Evolutionary conservation across 163 green algal species (phyloP), one percentile per base, ranked within the genome.

Genomic region (Scenedesmus sp.): DNA sequence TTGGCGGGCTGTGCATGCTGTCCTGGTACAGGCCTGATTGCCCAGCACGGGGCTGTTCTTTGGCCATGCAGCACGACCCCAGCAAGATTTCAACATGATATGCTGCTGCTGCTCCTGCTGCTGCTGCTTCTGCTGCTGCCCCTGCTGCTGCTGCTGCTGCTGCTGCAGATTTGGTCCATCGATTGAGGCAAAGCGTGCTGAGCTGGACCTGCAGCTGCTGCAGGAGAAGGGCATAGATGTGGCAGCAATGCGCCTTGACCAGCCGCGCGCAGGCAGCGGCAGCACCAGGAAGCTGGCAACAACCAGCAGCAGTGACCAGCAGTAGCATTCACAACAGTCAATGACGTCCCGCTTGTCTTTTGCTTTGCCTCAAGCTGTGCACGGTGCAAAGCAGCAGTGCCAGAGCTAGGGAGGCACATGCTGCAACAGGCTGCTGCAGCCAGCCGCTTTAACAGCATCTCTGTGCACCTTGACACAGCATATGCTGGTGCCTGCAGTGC

Each of bases 161-260:
- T 49, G 72, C 72, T 81, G 72, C 35, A 81, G 37, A 15, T 53
- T 83, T 10, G 37, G 73, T 37, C 73, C 73, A 15, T 53, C 15
- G 7, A n/a, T 49, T 13, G 73, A 49, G 37, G 73, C 73, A 4
- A 53, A 33, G 35, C 73, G 73, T 49, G 73, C 73, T 49, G 73
- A 46, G 37, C 73, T 83, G 73, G 40, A 49, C 73, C 37, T 35
- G 37, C 37, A 83, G 73, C 35, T 83, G 73, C 73, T 83, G 73
- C 37, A 83, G 73, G 73, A 83, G 73, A 51, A 33, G 73, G 73
- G 73, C 15, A 46, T 83, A 24, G 73, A 83, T 18, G 37, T n/a
- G 35, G 73, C 73, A 83, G 24, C 9, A 7, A 37, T 84, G 78
- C 42, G 26, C 2, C 78, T 84, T 42, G 40, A 35, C 16, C 78